Percentiles rank a stretch among this genome's conserved stretches.
These are phyloP conservation scores for Zostera marina DNA, from an alignment of 116 monocot genomes.

Conservation along the genomic window DNA sequence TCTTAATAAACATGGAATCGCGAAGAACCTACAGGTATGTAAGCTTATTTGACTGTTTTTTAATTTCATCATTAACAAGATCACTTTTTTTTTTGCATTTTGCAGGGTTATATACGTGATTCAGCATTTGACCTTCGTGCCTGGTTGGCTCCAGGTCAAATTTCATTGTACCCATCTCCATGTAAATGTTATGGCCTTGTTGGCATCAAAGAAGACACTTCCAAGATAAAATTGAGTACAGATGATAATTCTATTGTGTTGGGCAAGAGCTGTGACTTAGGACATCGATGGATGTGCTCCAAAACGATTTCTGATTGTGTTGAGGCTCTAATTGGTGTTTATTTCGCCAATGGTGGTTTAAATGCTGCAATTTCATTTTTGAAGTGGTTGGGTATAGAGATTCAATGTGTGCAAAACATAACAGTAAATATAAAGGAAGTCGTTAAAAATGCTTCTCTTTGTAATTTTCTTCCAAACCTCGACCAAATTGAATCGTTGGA, in stretches of 20 bases:
- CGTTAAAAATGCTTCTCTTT: conserved; percentile 18
- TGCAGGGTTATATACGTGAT: conserved; percentile 80
- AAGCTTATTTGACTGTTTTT: neutral
- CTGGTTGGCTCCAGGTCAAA: conserved; percentile 87
- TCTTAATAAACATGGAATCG: conserved; percentile 59
- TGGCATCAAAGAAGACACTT: conserved; percentile 10
- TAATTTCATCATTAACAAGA: neutral
- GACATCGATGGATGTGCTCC: conserved; percentile 95
- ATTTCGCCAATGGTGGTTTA: conserved; percentile 74
- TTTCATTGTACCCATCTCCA: conserved; percentile 25
- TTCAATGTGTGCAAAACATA: conserved; percentile 11
- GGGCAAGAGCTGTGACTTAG: conserved; percentile 71
- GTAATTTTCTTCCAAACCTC: conserved; percentile 27
- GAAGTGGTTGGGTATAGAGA: conserved; percentile 71
- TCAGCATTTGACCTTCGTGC: conserved; percentile 80
- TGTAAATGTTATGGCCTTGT: conserved; percentile 45
- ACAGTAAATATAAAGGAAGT: conserved; percentile 35
- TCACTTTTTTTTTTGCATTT: neutral
- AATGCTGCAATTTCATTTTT: conserved; percentile 43
- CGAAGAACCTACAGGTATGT: conserved; percentile 59
- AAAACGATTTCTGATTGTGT: conserved; percentile 97
- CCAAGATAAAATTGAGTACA: conserved; percentile 14
- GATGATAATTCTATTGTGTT: conserved; percentile 38
- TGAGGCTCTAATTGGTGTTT: conserved; percentile 90
- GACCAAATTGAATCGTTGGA: conserved; percentile 50